phyloP scores from a whole-genome alignment of 352 stramenopile genomes.

The Globisporangium sylvaticum region DNA sequence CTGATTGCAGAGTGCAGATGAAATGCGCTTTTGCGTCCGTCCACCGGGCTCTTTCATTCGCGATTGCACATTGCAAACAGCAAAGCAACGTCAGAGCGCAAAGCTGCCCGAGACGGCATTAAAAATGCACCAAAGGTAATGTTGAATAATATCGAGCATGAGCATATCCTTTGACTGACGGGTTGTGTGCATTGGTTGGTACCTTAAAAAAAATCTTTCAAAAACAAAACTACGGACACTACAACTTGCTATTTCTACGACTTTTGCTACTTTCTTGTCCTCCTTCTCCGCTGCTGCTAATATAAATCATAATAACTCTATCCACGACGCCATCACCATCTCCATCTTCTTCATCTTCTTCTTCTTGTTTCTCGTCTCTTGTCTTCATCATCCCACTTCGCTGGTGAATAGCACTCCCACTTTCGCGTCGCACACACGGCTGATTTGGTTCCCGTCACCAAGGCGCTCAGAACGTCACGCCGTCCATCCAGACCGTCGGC shows the following conservation, averaged over 20 bases:
- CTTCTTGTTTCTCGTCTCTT: background rate
- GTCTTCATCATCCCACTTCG: background rate
- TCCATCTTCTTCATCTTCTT: background rate
- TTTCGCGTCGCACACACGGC: background rate
- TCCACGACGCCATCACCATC: background rate
- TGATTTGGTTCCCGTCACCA: background rate
- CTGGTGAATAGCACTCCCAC: background rate
- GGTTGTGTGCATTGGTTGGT: background rate
- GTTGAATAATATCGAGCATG: background rate
- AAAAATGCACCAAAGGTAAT: background rate
- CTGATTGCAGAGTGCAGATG: too few species aligned
- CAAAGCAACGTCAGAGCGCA: background rate
- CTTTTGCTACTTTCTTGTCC: conserved; percentile 1
- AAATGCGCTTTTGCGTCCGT: too few species aligned
- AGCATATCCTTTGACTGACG: background rate
- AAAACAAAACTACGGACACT: background rate
- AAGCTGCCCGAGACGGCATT: too few species aligned
- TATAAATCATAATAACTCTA: conserved; percentile 12
- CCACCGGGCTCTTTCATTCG: too few species aligned
- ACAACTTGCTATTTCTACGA: background rate
- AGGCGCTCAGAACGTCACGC: conserved; percentile 10
- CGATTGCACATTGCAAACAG: too few species aligned
- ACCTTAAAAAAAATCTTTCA: background rate
- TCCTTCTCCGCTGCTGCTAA: background rate
- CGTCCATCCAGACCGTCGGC: conserved; percentile 16